These are phyloP conservation scores for Paraconiothyrium brasiliense DNA, from an alignment of 2,329 filamentous ascomycete species.

Conservation along the genomic window DNA sequence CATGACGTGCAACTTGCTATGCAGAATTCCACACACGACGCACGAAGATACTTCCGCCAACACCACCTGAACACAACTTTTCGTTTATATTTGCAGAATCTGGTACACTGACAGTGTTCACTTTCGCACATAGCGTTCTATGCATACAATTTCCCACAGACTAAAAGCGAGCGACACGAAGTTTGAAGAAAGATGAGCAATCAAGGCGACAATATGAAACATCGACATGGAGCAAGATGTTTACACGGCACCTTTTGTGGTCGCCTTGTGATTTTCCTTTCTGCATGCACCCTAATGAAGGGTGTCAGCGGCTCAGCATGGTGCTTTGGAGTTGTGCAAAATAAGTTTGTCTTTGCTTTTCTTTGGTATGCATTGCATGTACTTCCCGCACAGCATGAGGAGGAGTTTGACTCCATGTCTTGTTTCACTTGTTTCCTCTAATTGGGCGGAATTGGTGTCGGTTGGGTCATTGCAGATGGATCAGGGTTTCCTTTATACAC, in stretches of 20 bases:
- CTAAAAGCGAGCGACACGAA: not conserved
- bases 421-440: not conserved
- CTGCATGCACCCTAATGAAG: not conserved
- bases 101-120: not conserved
- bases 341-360: not conserved
- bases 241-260: not conserved
- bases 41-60: not conserved
- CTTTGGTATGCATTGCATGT: conserved; percentile 11
- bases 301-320: not conserved
- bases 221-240: not conserved
- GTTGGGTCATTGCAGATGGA: not conserved
- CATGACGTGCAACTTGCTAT: not conserved
- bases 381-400: conserved; percentile 9
- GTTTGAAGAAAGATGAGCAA: not conserved
- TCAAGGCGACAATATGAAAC: not conserved
- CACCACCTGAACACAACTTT: not conserved
- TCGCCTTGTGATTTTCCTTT: conserved; percentile 1
- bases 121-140: not conserved
- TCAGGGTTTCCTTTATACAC: not conserved
- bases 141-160: not conserved
- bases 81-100: not conserved
- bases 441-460: not conserved
- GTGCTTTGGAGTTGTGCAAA: conserved; percentile 9
- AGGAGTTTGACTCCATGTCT: conserved; percentile 5
- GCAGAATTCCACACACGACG: not conserved